phyloP scores from a whole-genome alignment of 1,284 basidiomycete genomes.

The Trichosporon coremiiforme region DNA sequence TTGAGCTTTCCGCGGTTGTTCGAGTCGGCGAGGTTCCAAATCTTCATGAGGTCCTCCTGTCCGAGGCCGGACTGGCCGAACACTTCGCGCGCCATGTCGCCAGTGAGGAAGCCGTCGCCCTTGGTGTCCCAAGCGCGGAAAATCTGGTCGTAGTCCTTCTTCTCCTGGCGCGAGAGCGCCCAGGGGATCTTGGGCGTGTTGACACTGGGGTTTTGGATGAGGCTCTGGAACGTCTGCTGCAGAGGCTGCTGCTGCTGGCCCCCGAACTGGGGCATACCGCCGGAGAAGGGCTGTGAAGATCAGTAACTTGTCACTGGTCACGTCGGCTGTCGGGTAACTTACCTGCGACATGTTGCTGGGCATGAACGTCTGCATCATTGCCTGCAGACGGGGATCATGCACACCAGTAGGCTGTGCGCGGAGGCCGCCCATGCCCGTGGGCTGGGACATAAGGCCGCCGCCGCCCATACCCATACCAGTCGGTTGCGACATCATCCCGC shows the following conservation, averaged over 20 bases:
- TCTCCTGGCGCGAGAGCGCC: constrained; percentile 85
- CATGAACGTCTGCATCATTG: constrained; percentile 86
- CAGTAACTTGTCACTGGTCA: neutral
- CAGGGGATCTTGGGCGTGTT: constrained; percentile 79
- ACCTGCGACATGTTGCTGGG: constrained; percentile 59
- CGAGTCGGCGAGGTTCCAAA: constrained; percentile 89
- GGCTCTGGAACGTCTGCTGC: constrained; percentile 60
- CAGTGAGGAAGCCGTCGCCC: constrained; percentile 77
- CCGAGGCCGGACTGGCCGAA: constrained; percentile 92
- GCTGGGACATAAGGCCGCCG: constrained; percentile 66
- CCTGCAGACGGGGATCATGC: constrained; percentile 75
- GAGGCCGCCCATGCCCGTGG: constrained; percentile 64
- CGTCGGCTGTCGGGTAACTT: constrained; percentile 33
- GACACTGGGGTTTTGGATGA: constrained; percentile 67
- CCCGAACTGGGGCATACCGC: constrained; percentile 64
- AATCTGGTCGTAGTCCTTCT: constrained; percentile 95
- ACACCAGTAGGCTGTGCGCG: constrained; percentile 47
- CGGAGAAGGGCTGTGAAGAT: constrained; percentile 44
- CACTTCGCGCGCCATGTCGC: constrained; percentile 83
- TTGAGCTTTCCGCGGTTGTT: constrained; percentile 93
- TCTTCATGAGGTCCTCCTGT: constrained; percentile 86
- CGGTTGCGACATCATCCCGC: constrained; percentile 47
- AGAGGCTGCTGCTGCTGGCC: constrained; percentile 56
- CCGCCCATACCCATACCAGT: constrained; percentile 61
- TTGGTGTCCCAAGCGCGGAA: constrained; percentile 93